Evolutionary conservation across 106 monocot species (phyloP).

Genomic region (Dioscorea dumetorum): DNA sequence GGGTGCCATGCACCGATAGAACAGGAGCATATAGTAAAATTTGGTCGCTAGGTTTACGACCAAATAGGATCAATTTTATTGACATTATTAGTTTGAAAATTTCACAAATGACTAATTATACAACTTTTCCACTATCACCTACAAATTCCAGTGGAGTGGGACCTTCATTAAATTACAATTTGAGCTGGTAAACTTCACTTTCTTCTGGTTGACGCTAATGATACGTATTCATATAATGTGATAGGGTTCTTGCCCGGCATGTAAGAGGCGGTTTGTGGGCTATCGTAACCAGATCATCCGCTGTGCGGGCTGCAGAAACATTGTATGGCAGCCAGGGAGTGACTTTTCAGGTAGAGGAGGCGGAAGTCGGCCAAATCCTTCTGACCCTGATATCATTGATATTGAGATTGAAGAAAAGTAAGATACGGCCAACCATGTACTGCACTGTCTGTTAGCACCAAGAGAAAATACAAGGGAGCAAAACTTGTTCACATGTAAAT

Average conservation of each 20-base stretch:
- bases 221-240: neutral
- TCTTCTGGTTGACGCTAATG: neutral
- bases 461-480: no score
- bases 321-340: conserved; percentile 80
- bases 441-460: no score
- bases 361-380: conserved; percentile 16
- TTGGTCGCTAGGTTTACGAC: no score
- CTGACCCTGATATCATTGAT: conserved; percentile 79
- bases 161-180: neutral
- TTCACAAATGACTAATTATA: neutral
- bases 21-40: no score
- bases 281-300: conserved; percentile 64
- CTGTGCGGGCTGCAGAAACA: conserved; percentile 73
- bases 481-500: no score
- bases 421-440: no score
- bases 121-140: neutral
- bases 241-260: conserved; percentile 88
- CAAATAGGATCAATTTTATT: no score
- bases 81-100: no score
- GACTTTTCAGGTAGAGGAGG: conserved; percentile 39
- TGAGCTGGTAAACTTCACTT: neutral
- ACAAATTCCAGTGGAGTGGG: neutral
- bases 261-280: conserved; percentile 71
- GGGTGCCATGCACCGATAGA: no score
- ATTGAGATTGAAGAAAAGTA: conserved; percentile 89